Evolutionary conservation across 2,329 filamentous ascomycete species (phyloP).

Genomic region (Monosporascus sp.): DNA sequence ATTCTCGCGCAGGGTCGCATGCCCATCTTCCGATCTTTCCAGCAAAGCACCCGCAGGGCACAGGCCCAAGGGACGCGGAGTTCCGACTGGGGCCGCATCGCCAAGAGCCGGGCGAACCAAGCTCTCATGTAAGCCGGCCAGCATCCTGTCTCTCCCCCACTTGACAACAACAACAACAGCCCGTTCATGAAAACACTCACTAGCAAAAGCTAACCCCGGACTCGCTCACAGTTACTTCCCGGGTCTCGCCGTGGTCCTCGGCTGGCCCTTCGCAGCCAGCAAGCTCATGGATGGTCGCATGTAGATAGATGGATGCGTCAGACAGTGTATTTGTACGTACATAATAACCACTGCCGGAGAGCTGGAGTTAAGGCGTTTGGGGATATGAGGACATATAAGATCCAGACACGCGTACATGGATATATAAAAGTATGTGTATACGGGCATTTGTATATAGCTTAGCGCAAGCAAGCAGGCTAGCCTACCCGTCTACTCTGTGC

Average conservation of each 20-base stretch:
- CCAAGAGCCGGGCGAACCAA: slow-evolving; percentile 25
- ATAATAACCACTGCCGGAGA: no score
- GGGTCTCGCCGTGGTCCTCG: slow-evolving; percentile 26
- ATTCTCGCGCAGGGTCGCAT: background rate
- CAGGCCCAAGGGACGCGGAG: slow-evolving; percentile 10
- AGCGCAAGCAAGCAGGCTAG: no score
- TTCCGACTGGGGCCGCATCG: slow-evolving; percentile 32
- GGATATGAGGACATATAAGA: no score
- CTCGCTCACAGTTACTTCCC: slow-evolving; percentile 30
- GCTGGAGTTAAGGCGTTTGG: no score
- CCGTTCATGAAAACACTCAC: no score
- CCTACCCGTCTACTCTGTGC: no score
- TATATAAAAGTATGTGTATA: no score
- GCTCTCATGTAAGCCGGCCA: slow-evolving; percentile 29
- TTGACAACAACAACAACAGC: background rate
- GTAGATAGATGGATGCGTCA: background rate
- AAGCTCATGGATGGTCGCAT: slow-evolving; percentile 23
- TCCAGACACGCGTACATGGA: no score
- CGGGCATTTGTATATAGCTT: no score
- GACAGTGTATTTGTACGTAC: no score
- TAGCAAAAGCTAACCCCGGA: background rate
- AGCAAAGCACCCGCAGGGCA: slow-evolving; percentile 19
- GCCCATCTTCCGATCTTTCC: slow-evolving; percentile 29
- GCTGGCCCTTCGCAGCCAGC: slow-evolving; percentile 29
- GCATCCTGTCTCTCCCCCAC: background rate